Conservation (phyloP, 306 rosid species). For the Rosa multiflora region DNA sequence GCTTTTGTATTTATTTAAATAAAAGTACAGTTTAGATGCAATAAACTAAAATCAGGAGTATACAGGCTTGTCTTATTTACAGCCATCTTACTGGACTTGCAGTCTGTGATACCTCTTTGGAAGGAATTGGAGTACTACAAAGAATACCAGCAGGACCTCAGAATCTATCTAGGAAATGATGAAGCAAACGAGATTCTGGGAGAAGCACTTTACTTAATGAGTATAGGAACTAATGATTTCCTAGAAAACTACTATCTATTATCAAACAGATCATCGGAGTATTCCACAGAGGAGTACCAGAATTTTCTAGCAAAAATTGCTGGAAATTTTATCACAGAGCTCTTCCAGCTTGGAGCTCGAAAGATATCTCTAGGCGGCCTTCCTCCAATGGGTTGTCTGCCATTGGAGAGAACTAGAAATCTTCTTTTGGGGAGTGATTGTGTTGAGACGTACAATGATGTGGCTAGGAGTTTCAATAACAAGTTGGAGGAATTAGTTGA, state of each 20-base stretch:
- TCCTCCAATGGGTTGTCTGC: slow-evolving; percentile 71
- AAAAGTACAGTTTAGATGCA: background rate
- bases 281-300: slow-evolving; percentile 48
- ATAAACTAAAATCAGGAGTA: background rate
- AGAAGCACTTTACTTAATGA: slow-evolving; percentile 46
- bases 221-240: slow-evolving; percentile 66
- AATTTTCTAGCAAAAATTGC: slow-evolving; percentile 37
- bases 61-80: background rate
- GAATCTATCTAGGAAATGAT: slow-evolving; percentile 40
- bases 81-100: slow-evolving; percentile 14
- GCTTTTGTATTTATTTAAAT: background rate
- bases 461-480: slow-evolving; percentile 43
- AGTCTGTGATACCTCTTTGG: slow-evolving; percentile 67
- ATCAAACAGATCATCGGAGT: slow-evolving; percentile 39
- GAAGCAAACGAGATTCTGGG: slow-evolving; percentile 39
- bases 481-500: slow-evolving; percentile 39
- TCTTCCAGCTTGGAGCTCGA: slow-evolving; percentile 43
- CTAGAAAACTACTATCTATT: slow-evolving; percentile 46
- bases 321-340: slow-evolving; percentile 30
- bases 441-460: slow-evolving; percentile 37
- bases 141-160: slow-evolving; percentile 46
- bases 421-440: slow-evolving; percentile 33
- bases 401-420: slow-evolving; percentile 49
- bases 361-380: slow-evolving; percentile 46
- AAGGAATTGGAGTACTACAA: slow-evolving; percentile 53